phyloP scores from a whole-genome alignment of 2,329 filamentous ascomycete species.

The Fusarium temperatum region DNA sequence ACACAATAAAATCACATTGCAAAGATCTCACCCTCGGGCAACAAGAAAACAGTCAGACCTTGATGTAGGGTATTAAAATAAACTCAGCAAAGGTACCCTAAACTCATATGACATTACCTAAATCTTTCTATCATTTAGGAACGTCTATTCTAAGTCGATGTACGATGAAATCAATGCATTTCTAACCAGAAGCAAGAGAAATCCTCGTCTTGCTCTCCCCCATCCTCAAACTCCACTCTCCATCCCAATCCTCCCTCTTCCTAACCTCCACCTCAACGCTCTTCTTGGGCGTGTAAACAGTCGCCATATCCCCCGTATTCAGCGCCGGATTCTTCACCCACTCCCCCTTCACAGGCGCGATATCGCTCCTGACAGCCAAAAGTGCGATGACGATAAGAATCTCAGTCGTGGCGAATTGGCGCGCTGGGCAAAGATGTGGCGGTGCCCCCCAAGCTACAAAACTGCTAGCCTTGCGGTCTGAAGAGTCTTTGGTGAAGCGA shows the following conservation, averaged over 20 bases:
- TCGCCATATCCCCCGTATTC: constrained; percentile 5
- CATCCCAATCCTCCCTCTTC: constrained; percentile 15
- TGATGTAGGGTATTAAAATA: neutral
- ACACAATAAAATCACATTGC: neutral
- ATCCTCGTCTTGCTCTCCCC: constrained; percentile 38
- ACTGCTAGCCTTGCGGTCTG: constrained; percentile 35
- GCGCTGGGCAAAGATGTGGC: constrained; percentile 43
- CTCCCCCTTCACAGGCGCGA: neutral
- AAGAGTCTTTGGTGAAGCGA: constrained; percentile 15
- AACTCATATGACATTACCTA: neutral
- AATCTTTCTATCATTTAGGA: fast-evolving
- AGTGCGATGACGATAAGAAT: constrained; percentile 37
- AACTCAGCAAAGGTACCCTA: too few species aligned
- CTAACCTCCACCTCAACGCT: constrained; percentile 21
- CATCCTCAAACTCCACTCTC: constrained; percentile 36
- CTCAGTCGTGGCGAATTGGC: constrained; percentile 44
- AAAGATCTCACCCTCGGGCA: fast-evolving
- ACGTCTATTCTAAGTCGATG: neutral
- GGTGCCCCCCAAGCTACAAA: constrained; percentile 45
- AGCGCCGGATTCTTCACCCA: constrained; percentile 21
- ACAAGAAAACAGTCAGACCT: neutral
- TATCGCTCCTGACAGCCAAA: constrained; percentile 2
- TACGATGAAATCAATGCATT: fast-evolving
- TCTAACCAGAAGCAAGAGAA: constrained; percentile 37
- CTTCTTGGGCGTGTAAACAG: constrained; percentile 23